phyloP scores from a whole-genome alignment of 2,329 filamentous ascomycete genomes.

The Sporothrix sp. region DNA sequence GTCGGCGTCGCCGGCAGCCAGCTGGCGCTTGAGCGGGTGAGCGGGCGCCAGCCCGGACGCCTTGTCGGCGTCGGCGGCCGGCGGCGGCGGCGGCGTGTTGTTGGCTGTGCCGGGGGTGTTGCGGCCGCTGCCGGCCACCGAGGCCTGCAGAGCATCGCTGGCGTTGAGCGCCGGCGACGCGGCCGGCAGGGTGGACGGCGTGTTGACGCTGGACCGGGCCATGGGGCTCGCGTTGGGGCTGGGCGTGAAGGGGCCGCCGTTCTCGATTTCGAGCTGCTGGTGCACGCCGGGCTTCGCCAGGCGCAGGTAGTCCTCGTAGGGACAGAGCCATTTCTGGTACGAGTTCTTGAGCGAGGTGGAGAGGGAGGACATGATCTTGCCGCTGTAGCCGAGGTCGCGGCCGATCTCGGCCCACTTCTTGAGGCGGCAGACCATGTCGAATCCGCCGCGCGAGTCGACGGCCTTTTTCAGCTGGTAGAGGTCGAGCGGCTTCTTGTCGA shows the following conservation, averaged over 20 bases:
- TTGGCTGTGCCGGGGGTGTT: constrained; percentile 32
- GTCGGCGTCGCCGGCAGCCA: constrained; percentile 46
- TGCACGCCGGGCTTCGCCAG: constrained; percentile 93
- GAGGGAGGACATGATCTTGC: constrained; percentile 98
- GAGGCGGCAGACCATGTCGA: constrained; percentile 90
- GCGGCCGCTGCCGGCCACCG: constrained; percentile 34
- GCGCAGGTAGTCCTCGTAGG: constrained; percentile 89
- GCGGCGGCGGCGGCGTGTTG: constrained; percentile 41
- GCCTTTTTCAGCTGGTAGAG: constrained; percentile 95
- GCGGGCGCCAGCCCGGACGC: constrained; percentile 50
- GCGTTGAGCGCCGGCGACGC: constrained; percentile 58
- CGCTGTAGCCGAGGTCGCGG: constrained; percentile 90
- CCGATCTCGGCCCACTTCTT: constrained; percentile 99
- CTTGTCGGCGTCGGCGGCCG: constrained; percentile 49
- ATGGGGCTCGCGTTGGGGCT: constrained; percentile 59
- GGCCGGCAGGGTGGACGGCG: constrained; percentile 46
- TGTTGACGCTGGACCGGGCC: constrained; percentile 53
- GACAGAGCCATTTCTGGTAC: constrained; percentile 91
- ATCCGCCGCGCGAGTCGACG: constrained; percentile 87
- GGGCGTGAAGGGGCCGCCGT: constrained; percentile 84
- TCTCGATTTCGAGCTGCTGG: constrained; percentile 85
- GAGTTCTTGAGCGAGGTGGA: constrained; percentile 98
- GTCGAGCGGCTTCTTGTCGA: constrained; percentile 94
- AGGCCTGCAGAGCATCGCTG: constrained; percentile 43
- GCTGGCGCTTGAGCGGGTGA: constrained; percentile 65